Evolutionary conservation across 2,329 filamentous ascomycete species (phyloP), one percentile per base, ranked within the genome.

Genomic region (Drechslera avenae): DNA sequence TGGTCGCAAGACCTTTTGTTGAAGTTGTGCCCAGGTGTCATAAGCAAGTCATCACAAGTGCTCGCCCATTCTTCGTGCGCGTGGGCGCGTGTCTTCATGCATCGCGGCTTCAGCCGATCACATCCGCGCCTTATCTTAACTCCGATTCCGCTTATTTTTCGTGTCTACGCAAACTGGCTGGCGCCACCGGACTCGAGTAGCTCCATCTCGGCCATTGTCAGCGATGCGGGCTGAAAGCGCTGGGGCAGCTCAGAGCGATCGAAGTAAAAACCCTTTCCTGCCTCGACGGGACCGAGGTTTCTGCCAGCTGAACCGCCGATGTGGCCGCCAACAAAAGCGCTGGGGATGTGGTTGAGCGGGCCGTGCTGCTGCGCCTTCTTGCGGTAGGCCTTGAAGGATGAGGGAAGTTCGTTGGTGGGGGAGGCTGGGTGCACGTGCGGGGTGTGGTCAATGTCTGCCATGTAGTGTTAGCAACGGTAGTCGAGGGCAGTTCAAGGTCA

Each of bases 151-250:
- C 36, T 48, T 54, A 36, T 17, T 43, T 37, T 5, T 21, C 43
- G 34, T 42, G 51, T 63, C 69, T 69, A 84, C 56, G 76, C 79
- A 63, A 79, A 81, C 60, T 85, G 66, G 67, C 83, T 88, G 28
- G 93, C 94, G 50, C 94, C 94, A 47, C 92, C 94, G 48, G 90
- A 94, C 84, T 97, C 91, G 68, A 99, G 84, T 17, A 91, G 92
- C 75, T 97, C 94, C 54, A 99, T 99, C 83, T 99, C 94, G 35
- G 86, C 86, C 63, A 86, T 76, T 31, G 84, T 87, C 77, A 92
- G 89, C 10, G 85, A 83, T 40, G 84, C 79, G 59, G 91, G 84
- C 68, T 87, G 85, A 83, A 97, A 99, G 66, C 93, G 85, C 57
- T 80, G 73, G 14, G 94, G 93, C 18, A 99, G 86, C 77, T 99